These are phyloP conservation scores for Penicillium sp. DNA, from an alignment of 2,329 filamentous ascomycete genomes.

Conservation along the genomic window DNA sequence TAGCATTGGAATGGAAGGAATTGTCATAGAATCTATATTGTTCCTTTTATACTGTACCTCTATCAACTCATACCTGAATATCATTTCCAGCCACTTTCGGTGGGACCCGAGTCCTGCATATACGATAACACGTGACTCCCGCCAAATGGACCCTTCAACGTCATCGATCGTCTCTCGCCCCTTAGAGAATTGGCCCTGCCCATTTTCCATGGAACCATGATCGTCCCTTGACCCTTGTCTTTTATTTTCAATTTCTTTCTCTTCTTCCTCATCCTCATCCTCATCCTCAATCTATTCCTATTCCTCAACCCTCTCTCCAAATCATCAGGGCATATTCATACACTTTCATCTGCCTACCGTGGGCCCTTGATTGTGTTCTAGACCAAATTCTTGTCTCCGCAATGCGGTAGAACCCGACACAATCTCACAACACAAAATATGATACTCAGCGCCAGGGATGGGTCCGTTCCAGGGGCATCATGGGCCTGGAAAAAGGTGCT, in stretches of 20 bases:
- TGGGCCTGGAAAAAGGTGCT: constrained; percentile 35
- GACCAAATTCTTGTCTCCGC: constrained; percentile 14
- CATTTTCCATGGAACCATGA: constrained; percentile 24
- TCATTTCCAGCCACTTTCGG: not conserved
- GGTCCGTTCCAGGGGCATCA: constrained; percentile 27
- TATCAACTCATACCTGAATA: not conserved
- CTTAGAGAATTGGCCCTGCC: constrained; percentile 12
- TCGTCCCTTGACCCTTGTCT: constrained; percentile 16
- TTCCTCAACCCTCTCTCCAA: constrained; percentile 1
- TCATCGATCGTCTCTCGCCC: constrained; percentile 15
- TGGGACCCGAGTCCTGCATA: not conserved
- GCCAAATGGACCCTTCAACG: constrained; percentile 9
- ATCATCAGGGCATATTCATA: not conserved
- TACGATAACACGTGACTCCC: constrained; percentile 1
- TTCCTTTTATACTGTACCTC: not conserved
- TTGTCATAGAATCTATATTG: not conserved
- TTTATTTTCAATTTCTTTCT: constrained; percentile 5
- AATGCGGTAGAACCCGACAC: constrained; percentile 20
- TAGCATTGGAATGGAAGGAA: not conserved
- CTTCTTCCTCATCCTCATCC: constrained; percentile 4
- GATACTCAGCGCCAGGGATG: constrained; percentile 29
- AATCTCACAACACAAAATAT: constrained; percentile 15
- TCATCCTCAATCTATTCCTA: not conserved
- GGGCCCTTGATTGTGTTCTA: constrained; percentile 11
- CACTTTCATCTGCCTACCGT: constrained; percentile 4